Percentiles rank a stretch among this genome's conserved stretches.
Evolutionary conservation across 257 asterid genomes (phyloP).

Genomic region (Solanum chiquidenum): DNA sequence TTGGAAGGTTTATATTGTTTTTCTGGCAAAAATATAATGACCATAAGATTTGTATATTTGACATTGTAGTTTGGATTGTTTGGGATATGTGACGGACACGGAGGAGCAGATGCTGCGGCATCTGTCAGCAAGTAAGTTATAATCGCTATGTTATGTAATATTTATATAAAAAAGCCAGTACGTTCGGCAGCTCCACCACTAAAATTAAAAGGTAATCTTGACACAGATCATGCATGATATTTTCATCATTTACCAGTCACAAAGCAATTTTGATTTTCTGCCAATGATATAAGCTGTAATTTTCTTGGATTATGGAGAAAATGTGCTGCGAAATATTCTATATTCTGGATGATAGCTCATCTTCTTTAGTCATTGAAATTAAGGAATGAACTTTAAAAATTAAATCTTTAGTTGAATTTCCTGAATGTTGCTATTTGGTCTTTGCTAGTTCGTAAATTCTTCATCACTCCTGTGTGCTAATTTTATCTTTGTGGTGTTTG

Average conservation of each 20-base stretch:
- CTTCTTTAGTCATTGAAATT: background rate
- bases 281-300: background rate
- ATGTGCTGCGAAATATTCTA: background rate
- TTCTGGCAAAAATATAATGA: background rate
- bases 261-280: background rate
- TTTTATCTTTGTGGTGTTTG: background rate
- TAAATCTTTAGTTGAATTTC: background rate
- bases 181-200: background rate
- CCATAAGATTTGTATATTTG: conserved; percentile 3
- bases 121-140: conserved; percentile 82
- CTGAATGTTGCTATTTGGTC: background rate
- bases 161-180: background rate
- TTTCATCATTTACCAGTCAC: background rate
- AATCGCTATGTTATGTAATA: background rate
- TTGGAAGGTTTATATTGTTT: conserved; percentile 1
- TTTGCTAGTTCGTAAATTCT: background rate
- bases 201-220: background rate
- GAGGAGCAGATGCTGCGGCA: conserved; percentile 83
- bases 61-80: conserved; percentile 75
- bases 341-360: background rate
- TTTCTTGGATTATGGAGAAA: background rate
- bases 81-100: conserved; percentile 88
- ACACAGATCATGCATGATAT: background rate
- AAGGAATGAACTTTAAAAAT: background rate
- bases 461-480: background rate